These are phyloP conservation scores for Fragaria ananassa DNA, from an alignment of 306 rosid genomes.

Conservation along the genomic window DNA sequence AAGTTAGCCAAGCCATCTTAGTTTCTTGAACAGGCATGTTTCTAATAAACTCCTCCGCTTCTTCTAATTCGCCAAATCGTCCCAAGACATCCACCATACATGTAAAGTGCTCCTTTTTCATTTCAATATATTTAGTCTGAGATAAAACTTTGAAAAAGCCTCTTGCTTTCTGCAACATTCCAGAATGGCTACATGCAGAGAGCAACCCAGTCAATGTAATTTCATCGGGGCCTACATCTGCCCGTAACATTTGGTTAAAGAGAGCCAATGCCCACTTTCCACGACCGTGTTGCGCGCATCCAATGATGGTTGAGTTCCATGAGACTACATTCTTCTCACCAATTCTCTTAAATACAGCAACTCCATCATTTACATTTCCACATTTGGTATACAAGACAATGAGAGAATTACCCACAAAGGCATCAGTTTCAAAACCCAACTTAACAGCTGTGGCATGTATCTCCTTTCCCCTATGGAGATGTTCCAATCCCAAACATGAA, in stretches of 20 bases:
- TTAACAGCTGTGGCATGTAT: constrained; percentile 47
- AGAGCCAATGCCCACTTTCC: constrained; percentile 57
- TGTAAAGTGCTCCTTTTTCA: constrained; percentile 65
- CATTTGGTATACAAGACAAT: constrained; percentile 80
- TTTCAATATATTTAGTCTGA: constrained; percentile 27
- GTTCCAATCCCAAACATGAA: constrained; percentile 77
- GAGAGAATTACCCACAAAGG: constrained; percentile 67
- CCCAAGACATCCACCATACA: constrained; percentile 82
- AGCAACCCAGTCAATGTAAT: constrained; percentile 78
- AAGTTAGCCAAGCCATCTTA: constrained; percentile 65
- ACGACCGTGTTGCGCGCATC: constrained; percentile 76
- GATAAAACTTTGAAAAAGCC: constrained; percentile 50
- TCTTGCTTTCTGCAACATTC: constrained; percentile 74
- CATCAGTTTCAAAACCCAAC: constrained; percentile 52
- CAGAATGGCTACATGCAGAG: constrained; percentile 75
- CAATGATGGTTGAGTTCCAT: constrained; percentile 71
- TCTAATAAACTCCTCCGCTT: constrained; percentile 60
- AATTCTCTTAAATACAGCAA: constrained; percentile 50
- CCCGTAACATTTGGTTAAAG: constrained; percentile 58
- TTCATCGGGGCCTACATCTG: constrained; percentile 55
- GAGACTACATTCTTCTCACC: constrained; percentile 60
- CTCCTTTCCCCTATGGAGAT: constrained; percentile 61
- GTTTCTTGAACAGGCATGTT: constrained; percentile 55
- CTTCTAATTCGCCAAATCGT: constrained; percentile 67
- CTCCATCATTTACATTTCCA: constrained; percentile 55